Evolutionary conservation across 176 grass and related monocot species (phyloP), one percentile per base, ranked within the genome.

Genomic region (Zizania latifolia): DNA sequence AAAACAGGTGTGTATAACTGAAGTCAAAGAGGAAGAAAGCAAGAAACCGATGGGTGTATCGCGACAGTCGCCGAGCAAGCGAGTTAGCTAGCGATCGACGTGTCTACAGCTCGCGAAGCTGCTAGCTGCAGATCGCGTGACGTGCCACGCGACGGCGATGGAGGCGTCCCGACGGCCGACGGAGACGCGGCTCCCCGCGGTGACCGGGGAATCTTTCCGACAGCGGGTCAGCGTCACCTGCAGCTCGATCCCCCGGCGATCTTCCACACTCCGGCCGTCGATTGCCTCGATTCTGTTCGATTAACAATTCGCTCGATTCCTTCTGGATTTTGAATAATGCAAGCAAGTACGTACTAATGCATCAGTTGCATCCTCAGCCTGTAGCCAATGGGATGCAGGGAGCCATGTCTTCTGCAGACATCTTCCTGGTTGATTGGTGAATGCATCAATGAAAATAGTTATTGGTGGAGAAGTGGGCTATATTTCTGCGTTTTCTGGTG

Each of bases 151-250:
- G 27, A 36, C 41, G 19, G 13, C 38, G 26, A 53, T 53, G 48
- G 48, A 45, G 43, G 17, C 43, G n/a, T n/a, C n/a, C n/a, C n/a
- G n/a, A 45, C 43, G 43, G 8, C 48, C 48, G 70, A 51, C 17
- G 28, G 41, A 0, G 41, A 17, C 32, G 10, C 48, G 48, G 48
- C n/a, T 12, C 10, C 2, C 38, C 41, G 12, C 77, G 72, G 56
- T 45, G 72, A 82, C 35, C 45, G 62, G 78, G 58, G 58, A 82
- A 78, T 77, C 37, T 82, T 77, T 82, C 23, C 58, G 58, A 58
- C 72, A 65, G 46, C 29, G 35, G 55, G 72, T 81, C 78, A 63
- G 43, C 74, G 56, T 84, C 74, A 55, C 56, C 82, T 8, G 82
- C 29, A 54, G 63, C n/a, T n/a, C n/a, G n/a, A 78, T 74, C 43